Conservation (phyloP, 805 yeast species). For the Pichia heedii region DNA sequence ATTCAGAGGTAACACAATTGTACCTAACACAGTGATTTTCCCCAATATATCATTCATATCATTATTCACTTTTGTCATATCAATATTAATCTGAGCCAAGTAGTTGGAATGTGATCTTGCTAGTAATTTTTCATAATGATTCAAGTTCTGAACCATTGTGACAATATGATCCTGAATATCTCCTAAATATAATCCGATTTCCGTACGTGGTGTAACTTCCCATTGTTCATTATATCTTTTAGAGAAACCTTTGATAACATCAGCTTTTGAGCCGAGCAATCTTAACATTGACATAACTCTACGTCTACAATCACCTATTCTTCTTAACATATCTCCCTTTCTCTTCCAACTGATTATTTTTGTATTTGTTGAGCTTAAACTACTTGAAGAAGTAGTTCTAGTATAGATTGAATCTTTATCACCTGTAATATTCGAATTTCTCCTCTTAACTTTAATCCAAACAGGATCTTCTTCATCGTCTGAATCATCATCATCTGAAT, state of each 20-base stretch:
- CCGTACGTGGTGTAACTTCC: slow-evolving; percentile 71
- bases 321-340: slow-evolving; percentile 88
- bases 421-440: slow-evolving; percentile 21
- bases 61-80: slow-evolving; percentile 94
- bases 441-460: slow-evolving; percentile 23
- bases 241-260: slow-evolving; percentile 93
- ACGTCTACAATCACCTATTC: slow-evolving; percentile 93
- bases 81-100: slow-evolving; percentile 92
- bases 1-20: slow-evolving; percentile 90
- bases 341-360: slow-evolving; percentile 66
- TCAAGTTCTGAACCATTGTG: slow-evolving; percentile 92
- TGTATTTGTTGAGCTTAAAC: slow-evolving; percentile 31
- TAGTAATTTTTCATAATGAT: slow-evolving; percentile 87
- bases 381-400: slow-evolving; percentile 10
- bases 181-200: slow-evolving; percentile 89
- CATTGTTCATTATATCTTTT: slow-evolving; percentile 82
- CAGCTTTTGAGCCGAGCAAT: slow-evolving; percentile 85
- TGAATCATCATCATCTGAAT: slow-evolving; percentile 33
- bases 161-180: slow-evolving; percentile 97
- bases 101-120: slow-evolving; percentile 96
- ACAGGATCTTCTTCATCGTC: slow-evolving; percentile 29
- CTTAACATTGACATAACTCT: slow-evolving; percentile 86
- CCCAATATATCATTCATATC: slow-evolving; percentile 96
- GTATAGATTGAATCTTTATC: slow-evolving; percentile 19
- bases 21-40: slow-evolving; percentile 86